A percentile compares a stretch with the other conserved stretches of the same genome.
Conservation (phyloP, 768 basidiomycete genomes). For the Lyophyllum atratum region DNA sequence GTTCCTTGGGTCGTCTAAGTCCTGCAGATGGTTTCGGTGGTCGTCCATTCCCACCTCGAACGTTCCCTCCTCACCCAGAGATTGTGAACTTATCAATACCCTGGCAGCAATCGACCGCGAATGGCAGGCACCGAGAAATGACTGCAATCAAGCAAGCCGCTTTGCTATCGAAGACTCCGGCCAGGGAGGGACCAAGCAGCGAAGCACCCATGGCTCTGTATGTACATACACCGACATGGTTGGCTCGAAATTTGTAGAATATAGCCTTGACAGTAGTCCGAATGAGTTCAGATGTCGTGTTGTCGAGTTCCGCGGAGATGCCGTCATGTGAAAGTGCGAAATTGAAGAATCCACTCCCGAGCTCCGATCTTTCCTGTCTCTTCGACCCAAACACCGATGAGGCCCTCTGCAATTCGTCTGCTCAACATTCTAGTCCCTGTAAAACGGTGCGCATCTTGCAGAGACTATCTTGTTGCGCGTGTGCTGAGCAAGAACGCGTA, state of each 20-base stretch:
- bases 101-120: slow-evolving; percentile 26
- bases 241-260: neutral
- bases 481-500: slow-evolving; percentile 28
- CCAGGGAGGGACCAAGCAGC: slow-evolving; percentile 29
- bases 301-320: neutral
- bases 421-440: slow-evolving; percentile 94
- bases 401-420: slow-evolving; percentile 67
- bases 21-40: slow-evolving; percentile 46
- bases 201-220: slow-evolving; percentile 30
- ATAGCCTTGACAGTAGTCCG: neutral
- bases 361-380: slow-evolving; percentile 10
- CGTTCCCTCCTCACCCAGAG: slow-evolving; percentile 36
- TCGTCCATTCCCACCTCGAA: slow-evolving; percentile 37
- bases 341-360: slow-evolving; percentile 15
- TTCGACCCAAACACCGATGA: slow-evolving; percentile 48
- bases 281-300: neutral
- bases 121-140: slow-evolving; percentile 26
- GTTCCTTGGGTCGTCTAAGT: slow-evolving; percentile 48
- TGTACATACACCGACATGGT: slow-evolving; percentile 27
- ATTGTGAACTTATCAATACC: slow-evolving; percentile 30
- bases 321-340: slow-evolving; percentile 21
- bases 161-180: slow-evolving; percentile 42
- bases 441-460: slow-evolving; percentile 62
- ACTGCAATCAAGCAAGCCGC: slow-evolving; percentile 49
- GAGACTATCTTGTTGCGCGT: neutral